Percentiles rank a stretch among this genome's conserved stretches.
Conservation (phyloP, 2,329 filamentous ascomycete species). For the Tothia fuscella region DNA sequence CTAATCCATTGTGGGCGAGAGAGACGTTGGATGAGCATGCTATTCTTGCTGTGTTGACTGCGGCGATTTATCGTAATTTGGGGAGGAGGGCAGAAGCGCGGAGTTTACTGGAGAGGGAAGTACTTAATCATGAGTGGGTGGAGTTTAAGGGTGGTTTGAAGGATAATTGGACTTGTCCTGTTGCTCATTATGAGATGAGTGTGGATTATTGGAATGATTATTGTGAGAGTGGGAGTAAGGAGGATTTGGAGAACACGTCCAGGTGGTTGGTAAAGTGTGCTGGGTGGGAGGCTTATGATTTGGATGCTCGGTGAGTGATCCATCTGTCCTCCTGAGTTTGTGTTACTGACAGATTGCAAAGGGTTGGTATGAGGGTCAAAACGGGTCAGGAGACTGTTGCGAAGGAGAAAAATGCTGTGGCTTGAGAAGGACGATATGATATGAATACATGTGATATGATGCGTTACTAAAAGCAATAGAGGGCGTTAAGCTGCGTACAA, state of each 20-base stretch:
- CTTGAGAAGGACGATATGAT: no score
- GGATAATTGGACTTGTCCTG: conserved; percentile 61
- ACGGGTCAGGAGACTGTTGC: conserved; percentile 9
- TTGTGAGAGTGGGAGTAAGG: conserved; percentile 27
- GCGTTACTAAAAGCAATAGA: no score
- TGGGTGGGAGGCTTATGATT: conserved; percentile 57
- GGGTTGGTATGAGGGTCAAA: conserved; percentile 10
- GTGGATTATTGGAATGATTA: conserved; percentile 66
- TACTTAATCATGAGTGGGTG: conserved; percentile 47
- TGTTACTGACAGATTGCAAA: background rate
- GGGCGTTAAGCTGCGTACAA: no score
- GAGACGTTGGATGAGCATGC: conserved; percentile 49
- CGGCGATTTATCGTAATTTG: conserved; percentile 53
- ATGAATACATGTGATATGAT: no score
- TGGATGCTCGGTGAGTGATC: conserved; percentile 50
- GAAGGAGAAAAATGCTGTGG: conserved; percentile 7
- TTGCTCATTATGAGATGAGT: conserved; percentile 76
- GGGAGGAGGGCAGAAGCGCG: conserved; percentile 54
- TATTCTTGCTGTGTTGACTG: conserved; percentile 53
- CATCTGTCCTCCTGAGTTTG: background rate
- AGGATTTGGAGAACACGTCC: conserved; percentile 45
- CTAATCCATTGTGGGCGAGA: conserved; percentile 37
- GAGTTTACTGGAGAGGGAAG: conserved; percentile 45
- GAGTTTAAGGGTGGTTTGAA: conserved; percentile 47
- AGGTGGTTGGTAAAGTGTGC: conserved; percentile 54